These are phyloP conservation scores for Rhizopus stolonifer DNA, from an alignment of 371 early-diverging fungal species.

Conservation along the genomic window DNA sequence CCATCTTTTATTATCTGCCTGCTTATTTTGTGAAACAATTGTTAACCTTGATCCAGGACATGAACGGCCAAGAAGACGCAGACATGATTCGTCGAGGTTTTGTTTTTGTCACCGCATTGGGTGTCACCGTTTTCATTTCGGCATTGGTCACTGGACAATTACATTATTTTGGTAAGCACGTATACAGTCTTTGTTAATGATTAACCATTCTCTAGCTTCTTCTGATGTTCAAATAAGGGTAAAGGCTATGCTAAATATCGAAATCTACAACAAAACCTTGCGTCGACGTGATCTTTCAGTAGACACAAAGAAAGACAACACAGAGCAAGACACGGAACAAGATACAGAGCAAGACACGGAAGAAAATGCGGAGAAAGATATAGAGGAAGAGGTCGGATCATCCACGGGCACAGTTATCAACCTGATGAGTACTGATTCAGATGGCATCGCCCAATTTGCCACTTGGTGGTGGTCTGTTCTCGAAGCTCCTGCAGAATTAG, in stretches of 20 bases:
- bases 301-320: constrained; percentile 30
- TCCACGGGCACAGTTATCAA: constrained; percentile 78
- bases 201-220: too few species aligned
- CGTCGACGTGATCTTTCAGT: constrained; percentile 34
- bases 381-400: constrained; percentile 35
- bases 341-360: too few species aligned
- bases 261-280: constrained; percentile 60
- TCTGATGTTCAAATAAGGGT: constrained; percentile 45
- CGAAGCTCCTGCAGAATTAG: constrained; percentile 57
- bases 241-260: constrained; percentile 53
- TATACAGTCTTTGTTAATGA: too few species aligned
- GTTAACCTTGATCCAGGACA: constrained; percentile 30
- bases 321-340: too few species aligned
- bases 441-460: constrained; percentile 59
- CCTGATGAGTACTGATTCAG: constrained; percentile 83
- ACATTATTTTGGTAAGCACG: constrained; percentile 46
- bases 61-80: constrained; percentile 18
- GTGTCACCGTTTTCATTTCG: constrained; percentile 33
- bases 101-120: constrained; percentile 45
- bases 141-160: constrained; percentile 46
- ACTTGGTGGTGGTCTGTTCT: constrained; percentile 56
- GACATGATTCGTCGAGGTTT: constrained; percentile 27
- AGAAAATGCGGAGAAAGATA: too few species aligned
- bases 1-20: constrained; percentile 34
- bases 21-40: constrained; percentile 42